Evolutionary conservation across 345 rosid genomes (phyloP).

Genomic region (Lepidium aucheri): DNA sequence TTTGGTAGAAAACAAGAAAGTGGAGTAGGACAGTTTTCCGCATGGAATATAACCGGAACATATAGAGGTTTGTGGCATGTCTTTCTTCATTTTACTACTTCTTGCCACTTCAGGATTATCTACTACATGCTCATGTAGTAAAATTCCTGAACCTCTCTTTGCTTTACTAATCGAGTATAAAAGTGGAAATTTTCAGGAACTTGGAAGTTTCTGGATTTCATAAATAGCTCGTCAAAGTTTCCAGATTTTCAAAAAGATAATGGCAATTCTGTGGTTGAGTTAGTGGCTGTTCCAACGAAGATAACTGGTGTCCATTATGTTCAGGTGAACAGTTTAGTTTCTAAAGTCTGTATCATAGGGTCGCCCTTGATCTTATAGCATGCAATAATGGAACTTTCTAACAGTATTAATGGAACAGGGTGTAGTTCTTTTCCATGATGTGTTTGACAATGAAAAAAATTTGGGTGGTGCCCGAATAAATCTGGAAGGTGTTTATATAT

Average conservation of each 20-base stretch:
- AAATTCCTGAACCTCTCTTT: too few relatives aligned
- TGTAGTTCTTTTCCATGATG: slow-evolving; percentile 87
- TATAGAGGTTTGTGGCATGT: slow-evolving; percentile 67
- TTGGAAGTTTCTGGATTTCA: slow-evolving; percentile 75
- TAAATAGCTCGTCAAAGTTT: slow-evolving; percentile 70
- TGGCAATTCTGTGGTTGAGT: slow-evolving; percentile 80
- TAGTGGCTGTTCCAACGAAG: slow-evolving; percentile 80
- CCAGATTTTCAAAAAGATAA: slow-evolving; percentile 64
- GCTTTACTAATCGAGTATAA: neutral
- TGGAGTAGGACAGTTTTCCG: slow-evolving; percentile 59
- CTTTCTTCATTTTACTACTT: neutral
- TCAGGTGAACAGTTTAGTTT: slow-evolving; percentile 51
- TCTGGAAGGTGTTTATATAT: slow-evolving; percentile 98
- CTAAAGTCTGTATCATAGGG: neutral
- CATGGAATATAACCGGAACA: slow-evolving; percentile 97
- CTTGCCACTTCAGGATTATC: neutral
- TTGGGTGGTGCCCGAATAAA: slow-evolving; percentile 83
- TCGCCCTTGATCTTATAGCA: neutral
- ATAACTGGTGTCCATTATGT: slow-evolving; percentile 92
- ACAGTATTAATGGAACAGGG: slow-evolving; percentile 51
- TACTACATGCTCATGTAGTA: neutral
- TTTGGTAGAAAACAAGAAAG: slow-evolving; percentile 58
- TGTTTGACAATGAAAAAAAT: slow-evolving; percentile 76
- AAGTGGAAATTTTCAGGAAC: slow-evolving; percentile 45
- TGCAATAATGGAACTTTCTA: slow-evolving; percentile 3